Percentiles rank a stretch among this genome's conserved stretches.
These are phyloP conservation scores for Blastobotrys mokoenaii DNA, from an alignment of 805 yeast genomes.

Conservation along the genomic window DNA sequence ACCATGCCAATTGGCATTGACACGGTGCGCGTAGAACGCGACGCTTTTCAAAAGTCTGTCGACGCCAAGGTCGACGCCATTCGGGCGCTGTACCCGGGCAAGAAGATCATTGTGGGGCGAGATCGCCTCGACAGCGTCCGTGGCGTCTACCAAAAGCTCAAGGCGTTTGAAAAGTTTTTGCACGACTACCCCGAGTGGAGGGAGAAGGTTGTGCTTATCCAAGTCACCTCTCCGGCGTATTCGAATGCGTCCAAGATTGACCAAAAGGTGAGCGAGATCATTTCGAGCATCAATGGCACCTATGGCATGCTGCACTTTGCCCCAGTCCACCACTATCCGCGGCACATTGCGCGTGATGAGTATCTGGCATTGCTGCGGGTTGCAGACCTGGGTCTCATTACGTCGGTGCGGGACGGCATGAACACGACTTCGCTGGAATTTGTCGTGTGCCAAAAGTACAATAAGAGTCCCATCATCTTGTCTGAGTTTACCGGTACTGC, in stretches of 20 bases:
- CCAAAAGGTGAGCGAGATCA: conserved; percentile 73
- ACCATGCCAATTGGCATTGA: conserved; percentile 89
- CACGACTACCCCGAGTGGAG: conserved; percentile 92
- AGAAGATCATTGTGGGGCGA: conserved; percentile 81
- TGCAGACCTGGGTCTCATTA: conserved; percentile 84
- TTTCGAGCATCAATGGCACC: conserved; percentile 72
- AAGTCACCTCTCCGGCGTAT: conserved; percentile 77
- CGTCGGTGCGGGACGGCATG: conserved; percentile 93
- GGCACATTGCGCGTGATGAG: conserved; percentile 80
- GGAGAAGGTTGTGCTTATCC: conserved; percentile 77
- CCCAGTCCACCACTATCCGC: conserved; percentile 89
- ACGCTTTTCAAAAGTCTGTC: conserved; percentile 34
- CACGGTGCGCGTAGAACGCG: conserved; percentile 55
- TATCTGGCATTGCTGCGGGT: conserved; percentile 79
- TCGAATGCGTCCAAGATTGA: conserved; percentile 56
- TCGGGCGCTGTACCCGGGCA: conserved; percentile 34
- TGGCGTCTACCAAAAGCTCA: conserved; percentile 87
- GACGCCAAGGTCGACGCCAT: conserved; percentile 54
- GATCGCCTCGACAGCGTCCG: conserved; percentile 87
- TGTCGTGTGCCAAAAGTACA: conserved; percentile 61
- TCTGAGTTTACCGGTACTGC: conserved; percentile 95
- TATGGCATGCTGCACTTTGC: conserved; percentile 75
- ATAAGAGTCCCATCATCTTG: conserved; percentile 67
- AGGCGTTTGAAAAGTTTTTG: conserved; percentile 82
- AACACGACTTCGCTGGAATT: conserved; percentile 91